Percentiles rank a stretch among this genome's conserved stretches.
These are phyloP conservation scores for Lycium ferocissimum DNA, from an alignment of 257 asterid species.

Conservation along the genomic window DNA sequence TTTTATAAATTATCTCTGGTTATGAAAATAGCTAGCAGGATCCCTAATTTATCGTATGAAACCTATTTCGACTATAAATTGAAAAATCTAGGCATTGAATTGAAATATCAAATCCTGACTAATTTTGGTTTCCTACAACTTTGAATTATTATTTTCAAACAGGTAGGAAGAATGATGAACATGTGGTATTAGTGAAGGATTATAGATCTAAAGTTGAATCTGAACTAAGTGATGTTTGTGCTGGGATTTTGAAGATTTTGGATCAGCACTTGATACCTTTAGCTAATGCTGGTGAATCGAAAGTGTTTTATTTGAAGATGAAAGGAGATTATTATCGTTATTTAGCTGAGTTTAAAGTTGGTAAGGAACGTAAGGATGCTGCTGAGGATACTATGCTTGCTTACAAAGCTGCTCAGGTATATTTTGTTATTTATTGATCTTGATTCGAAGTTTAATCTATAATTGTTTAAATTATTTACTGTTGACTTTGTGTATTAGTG, in stretches of 20 bases:
- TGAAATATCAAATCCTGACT: no score
- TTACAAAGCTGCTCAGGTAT: conserved; percentile 79
- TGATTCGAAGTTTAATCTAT: neutral
- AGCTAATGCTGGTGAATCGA: conserved; percentile 59
- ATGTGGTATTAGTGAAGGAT: conserved; percentile 63
- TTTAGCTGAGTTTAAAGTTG: conserved; percentile 67
- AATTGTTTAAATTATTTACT: neutral
- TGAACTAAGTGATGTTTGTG: conserved; percentile 63
- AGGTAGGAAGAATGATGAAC: conserved; percentile 75
- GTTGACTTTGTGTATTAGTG: neutral
- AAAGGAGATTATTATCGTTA: conserved; percentile 76
- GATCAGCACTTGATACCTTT: conserved; percentile 52
- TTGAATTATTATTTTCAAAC: no score
- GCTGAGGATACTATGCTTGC: conserved; percentile 77
- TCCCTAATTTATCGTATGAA: no score
- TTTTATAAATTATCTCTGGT: no score
- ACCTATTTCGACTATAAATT: no score
- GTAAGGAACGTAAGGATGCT: conserved; percentile 63
- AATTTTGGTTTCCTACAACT: no score
- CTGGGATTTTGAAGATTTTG: conserved; percentile 60
- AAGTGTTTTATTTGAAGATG: conserved; percentile 78
- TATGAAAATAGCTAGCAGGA: no score
- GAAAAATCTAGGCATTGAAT: no score
- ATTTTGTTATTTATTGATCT: neutral
- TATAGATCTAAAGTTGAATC: conserved; percentile 74